Evolutionary conservation across 345 rosid genomes (phyloP).

Genomic region (Salix viminalis): DNA sequence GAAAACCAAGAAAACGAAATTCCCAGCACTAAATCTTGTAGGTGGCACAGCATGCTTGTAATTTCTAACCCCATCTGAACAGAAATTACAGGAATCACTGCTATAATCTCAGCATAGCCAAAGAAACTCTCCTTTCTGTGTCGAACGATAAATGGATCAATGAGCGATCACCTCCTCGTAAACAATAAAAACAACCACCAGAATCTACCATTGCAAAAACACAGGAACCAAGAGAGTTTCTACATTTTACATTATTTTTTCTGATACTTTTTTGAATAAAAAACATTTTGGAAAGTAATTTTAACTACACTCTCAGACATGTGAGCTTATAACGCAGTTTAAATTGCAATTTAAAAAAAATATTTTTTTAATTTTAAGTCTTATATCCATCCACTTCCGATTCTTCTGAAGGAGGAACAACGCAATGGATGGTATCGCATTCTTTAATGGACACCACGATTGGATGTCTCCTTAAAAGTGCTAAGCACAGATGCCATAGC

Average conservation of each 20-base stretch:
- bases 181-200: neutral
- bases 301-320: no score
- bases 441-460: no score
- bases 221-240: neutral
- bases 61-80: neutral
- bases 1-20: neutral
- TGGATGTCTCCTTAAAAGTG: no score
- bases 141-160: slow-evolving; percentile 14
- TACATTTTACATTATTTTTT: neutral
- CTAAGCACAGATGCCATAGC: no score
- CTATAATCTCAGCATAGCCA: slow-evolving; percentile 20
- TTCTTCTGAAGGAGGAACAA: no score
- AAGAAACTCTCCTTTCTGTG: slow-evolving; percentile 17
- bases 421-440: no score
- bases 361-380: no score
- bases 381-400: no score
- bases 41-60: neutral
- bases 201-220: neutral
- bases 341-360: no score
- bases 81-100: slow-evolving; percentile 22
- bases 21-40: neutral
- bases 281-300: no score
- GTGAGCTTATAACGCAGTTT: no score
- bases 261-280: no score
- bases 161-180: neutral